Conservation (phyloP, 495 filamentous ascomycete genomes). For the Hypoxylon rickii region DNA sequence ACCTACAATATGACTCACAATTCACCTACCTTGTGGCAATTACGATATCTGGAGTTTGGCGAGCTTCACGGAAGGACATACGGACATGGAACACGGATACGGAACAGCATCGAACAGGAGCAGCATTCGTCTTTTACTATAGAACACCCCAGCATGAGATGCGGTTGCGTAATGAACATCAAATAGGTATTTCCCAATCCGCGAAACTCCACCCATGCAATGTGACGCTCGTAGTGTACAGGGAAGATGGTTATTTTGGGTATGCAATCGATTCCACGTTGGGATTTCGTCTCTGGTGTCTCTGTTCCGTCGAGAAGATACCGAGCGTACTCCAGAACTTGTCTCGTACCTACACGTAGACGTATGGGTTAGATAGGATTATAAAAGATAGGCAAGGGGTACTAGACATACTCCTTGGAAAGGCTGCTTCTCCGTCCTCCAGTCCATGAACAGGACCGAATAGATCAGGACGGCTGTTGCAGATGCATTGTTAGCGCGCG, state of each 20-base stretch:
- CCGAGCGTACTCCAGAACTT: constrained; percentile 38
- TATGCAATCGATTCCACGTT: constrained; percentile 29
- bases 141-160: constrained; percentile 6
- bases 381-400: neutral
- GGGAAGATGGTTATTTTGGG: constrained; percentile 8
- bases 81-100: constrained; percentile 11
- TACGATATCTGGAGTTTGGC: constrained; percentile 22
- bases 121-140: constrained; percentile 21
- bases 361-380: neutral
- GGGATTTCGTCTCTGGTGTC: constrained; percentile 24
- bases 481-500: constrained; percentile 14
- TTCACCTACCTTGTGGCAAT: no score
- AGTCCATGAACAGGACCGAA: constrained; percentile 78
- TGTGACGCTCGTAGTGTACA: constrained; percentile 25
- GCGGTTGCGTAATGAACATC: constrained; percentile 7
- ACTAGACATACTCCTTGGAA: constrained; percentile 60
- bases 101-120: constrained; percentile 12
- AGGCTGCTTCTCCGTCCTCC: constrained; percentile 63
- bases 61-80: neutral
- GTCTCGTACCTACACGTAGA: constrained; percentile 35
- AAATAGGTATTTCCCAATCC: constrained; percentile 24
- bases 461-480: constrained; percentile 69
- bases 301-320: constrained; percentile 36
- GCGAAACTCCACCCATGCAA: constrained; percentile 27
- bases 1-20: no score